These are phyloP conservation scores for Ogataea trehaloabstinens DNA, from an alignment of 805 yeast species.

Conservation along the genomic window DNA sequence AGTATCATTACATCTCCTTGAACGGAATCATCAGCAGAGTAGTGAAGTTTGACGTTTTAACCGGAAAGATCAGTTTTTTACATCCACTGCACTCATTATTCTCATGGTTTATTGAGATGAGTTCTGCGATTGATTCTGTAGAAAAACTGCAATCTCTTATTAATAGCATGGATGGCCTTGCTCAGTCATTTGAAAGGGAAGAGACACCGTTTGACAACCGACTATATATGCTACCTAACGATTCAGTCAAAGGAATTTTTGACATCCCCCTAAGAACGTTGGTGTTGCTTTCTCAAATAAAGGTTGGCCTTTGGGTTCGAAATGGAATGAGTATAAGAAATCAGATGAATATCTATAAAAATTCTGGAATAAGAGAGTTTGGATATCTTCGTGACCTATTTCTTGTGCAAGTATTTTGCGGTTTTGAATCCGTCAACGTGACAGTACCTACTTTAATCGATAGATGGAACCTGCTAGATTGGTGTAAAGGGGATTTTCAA, in stretches of 20 bases:
- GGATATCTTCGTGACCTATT: slow-evolving; percentile 80
- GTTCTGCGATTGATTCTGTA: slow-evolving; percentile 22
- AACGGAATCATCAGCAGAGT: slow-evolving; percentile 24
- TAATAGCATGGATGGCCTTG: slow-evolving; percentile 11
- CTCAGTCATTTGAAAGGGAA: slow-evolving; percentile 3
- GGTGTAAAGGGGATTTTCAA: slow-evolving; percentile 46
- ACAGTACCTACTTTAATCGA: slow-evolving; percentile 57
- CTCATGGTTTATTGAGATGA: slow-evolving; percentile 66
- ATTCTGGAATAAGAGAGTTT: slow-evolving; percentile 74
- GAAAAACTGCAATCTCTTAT: slow-evolving; percentile 8
- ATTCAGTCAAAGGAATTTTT: slow-evolving; percentile 38
- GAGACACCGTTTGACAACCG: not conserved
- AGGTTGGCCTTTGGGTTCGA: slow-evolving; percentile 91
- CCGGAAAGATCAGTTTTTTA: slow-evolving; percentile 60
- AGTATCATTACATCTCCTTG: slow-evolving; percentile 16
- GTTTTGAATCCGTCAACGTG: slow-evolving; percentile 48
- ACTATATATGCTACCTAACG: slow-evolving; percentile 6
- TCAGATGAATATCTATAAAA: slow-evolving; percentile 77
- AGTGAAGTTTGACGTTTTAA: slow-evolving; percentile 42
- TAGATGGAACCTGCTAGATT: slow-evolving; percentile 65
- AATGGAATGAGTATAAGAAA: slow-evolving; percentile 81
- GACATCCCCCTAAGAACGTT: slow-evolving; percentile 78
- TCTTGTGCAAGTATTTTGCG: slow-evolving; percentile 62
- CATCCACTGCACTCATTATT: slow-evolving; percentile 79
- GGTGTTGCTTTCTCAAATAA: slow-evolving; percentile 78